Base-by-base conservation (phyloP, 441 rosid genomes). In the Aquilaria agallochum region DNA sequence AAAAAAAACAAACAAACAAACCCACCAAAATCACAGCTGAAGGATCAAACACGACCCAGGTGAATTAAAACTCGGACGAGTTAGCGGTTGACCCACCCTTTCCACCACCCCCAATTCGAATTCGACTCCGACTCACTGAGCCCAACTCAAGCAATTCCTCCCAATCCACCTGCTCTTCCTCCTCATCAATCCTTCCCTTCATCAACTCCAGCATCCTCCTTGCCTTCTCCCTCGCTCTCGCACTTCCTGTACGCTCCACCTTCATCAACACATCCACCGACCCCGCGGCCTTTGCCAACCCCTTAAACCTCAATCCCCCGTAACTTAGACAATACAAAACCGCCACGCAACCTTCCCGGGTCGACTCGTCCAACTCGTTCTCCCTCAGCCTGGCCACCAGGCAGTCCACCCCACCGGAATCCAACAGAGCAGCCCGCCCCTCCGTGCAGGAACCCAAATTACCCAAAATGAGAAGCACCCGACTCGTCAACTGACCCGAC, bases 401-500 rank as follows among this genome's bases (percentile, higher is more conserved):
- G 59, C 90, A 79, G 58, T 82, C 86, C 56, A 87, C 93, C 58
- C 75, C 97, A 8, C 99, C 97, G 55, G 93, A 76, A 73, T 89
- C 94, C 75, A 89, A 63, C 69, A 89, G 44, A 10, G 92, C 79
- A 0, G 72, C 72, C 64, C 95, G 84, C 13, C 89, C 91, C 0
- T 70, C 85, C 0, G 57, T 50, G 64, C 85, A 78, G 13, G 72
- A 67, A 3, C 83, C 88, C 77, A 94, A 59, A 57, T 86, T 94
- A 30, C 81, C 66, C 48, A 94, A 31, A 11, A 89, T 69, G 5
- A 85, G 72, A 55, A 94, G 59, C 8, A 85, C 76, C 63, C 84
- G 76, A 57, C 71, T 67, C 58, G 57, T 54, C 74, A 78, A 73
- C 2, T 77, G 85, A 53, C 89, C 86, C 63, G 89, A 83, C 44